Evolutionary conservation across 192 early-diverging fungal genomes (phyloP).

Genomic region (Lunasporangiospora selenospora): DNA sequence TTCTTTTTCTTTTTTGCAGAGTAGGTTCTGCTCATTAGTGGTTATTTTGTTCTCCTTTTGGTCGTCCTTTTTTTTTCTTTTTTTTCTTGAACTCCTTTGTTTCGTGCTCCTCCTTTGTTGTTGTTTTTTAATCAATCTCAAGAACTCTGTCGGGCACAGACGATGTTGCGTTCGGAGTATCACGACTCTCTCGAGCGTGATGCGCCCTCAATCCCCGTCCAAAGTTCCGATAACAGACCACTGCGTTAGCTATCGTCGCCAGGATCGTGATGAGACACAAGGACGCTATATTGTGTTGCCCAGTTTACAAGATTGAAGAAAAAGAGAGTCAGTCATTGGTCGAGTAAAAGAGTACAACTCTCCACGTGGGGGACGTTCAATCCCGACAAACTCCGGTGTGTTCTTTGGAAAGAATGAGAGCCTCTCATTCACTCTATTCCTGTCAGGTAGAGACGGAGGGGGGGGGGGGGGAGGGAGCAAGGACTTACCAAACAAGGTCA

Average conservation of each 20-base stretch:
- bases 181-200: conserved; percentile 4
- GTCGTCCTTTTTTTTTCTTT: too few relatives aligned
- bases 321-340: background rate
- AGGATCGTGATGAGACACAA: conserved; percentile 56
- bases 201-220: conserved; percentile 65
- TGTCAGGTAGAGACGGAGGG: too few relatives aligned
- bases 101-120: too few relatives aligned
- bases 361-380: too few relatives aligned
- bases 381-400: too few relatives aligned
- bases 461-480: too few relatives aligned
- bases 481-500: conserved; percentile 75
- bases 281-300: conserved; percentile 37
- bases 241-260: conserved; percentile 52
- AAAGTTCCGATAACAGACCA: conserved; percentile 61
- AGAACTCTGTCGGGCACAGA: conserved; percentile 1
- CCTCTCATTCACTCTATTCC: too few relatives aligned
- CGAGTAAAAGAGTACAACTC: too few relatives aligned
- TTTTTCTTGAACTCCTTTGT: too few relatives aligned
- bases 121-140: conserved; percentile 38
- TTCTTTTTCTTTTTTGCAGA: background rate
- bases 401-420: too few relatives aligned
- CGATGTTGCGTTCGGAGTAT: conserved; percentile 1
- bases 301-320: background rate
- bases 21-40: background rate
- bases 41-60: too few relatives aligned